Evolutionary conservation across 306 rosid genomes (phyloP).

Genomic region (Vigna nakashimae): DNA sequence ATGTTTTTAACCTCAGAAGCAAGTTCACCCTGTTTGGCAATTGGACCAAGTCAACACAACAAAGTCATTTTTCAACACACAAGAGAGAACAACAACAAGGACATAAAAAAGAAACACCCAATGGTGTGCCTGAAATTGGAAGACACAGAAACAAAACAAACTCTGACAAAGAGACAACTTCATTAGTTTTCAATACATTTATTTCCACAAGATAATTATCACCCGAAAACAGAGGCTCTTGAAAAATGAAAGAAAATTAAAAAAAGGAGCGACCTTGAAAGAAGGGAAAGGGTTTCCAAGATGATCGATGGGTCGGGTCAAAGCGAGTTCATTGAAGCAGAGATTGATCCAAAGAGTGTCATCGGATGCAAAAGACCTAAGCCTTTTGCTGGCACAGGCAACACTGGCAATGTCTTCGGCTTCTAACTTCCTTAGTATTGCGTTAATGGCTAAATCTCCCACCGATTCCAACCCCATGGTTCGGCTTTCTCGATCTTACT

Average conservation of each 20-base stretch:
- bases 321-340: conserved; percentile 64
- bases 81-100: neutral
- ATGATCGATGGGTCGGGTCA: conserved; percentile 64
- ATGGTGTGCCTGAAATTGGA: neutral
- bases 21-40: neutral
- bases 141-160: conserved; percentile 29
- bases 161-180: neutral
- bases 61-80: conserved; percentile 11
- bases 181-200: neutral
- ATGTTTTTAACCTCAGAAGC: conserved; percentile 1
- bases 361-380: conserved; percentile 65
- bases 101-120: conserved; percentile 30
- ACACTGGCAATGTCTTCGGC: conserved; percentile 65
- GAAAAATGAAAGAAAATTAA: neutral
- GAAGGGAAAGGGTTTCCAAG: conserved; percentile 66
- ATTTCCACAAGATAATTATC: neutral
- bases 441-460: conserved; percentile 70
- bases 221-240: too few species aligned
- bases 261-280: conserved; percentile 60
- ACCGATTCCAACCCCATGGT: conserved; percentile 66
- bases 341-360: conserved; percentile 71
- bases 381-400: conserved; percentile 64
- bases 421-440: conserved; percentile 55
- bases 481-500: neutral
- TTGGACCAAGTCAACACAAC: conserved; percentile 39